phyloP scores from a whole-genome alignment of 2,329 filamentous ascomycete species.

The Penicillium sp. region DNA sequence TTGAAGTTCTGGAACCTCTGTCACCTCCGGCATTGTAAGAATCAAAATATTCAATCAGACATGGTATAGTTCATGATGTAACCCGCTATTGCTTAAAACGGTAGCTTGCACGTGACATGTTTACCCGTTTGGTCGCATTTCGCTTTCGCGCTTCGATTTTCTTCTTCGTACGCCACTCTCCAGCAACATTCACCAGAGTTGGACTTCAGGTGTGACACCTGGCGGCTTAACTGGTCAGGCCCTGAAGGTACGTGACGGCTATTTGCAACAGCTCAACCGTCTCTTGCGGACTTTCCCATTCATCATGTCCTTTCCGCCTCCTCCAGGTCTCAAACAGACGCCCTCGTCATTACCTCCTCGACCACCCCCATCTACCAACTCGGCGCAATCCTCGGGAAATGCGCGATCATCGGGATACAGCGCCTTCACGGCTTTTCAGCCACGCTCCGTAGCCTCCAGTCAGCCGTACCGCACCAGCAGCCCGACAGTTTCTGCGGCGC shows the following conservation, averaged over 20 bases:
- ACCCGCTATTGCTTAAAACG: too few relatives aligned
- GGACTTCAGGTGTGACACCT: constrained; percentile 31
- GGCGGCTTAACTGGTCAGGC: constrained; percentile 33
- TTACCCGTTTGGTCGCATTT: too few relatives aligned
- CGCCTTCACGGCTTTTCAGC: constrained; percentile 54
- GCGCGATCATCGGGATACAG: constrained; percentile 32
- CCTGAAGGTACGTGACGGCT: constrained; percentile 41
- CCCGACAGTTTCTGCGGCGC: constrained; percentile 33
- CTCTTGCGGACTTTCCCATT: constrained; percentile 39
- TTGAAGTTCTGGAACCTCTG: too few relatives aligned
- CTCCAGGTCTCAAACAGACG: constrained; percentile 62
- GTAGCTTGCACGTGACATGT: too few relatives aligned
- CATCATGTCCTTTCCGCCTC: constrained; percentile 77
- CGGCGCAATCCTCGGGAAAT: constrained; percentile 31
- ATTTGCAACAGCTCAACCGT: constrained; percentile 28
- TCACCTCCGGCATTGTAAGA: too few relatives aligned
- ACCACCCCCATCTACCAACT: constrained; percentile 55
- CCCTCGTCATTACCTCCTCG: constrained; percentile 67
- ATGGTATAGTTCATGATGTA: too few relatives aligned
- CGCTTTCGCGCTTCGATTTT: too few relatives aligned
- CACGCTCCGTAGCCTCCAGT: constrained; percentile 51
- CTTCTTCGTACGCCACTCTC: neutral
- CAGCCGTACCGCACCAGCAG: constrained; percentile 38
- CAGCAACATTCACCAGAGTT: constrained; percentile 1
- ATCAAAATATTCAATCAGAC: too few relatives aligned